Percentiles rank a stretch among this genome's conserved stretches.
Evolutionary conservation across 2,329 filamentous ascomycete genomes (phyloP).

Genomic region (Daldinia sp.): DNA sequence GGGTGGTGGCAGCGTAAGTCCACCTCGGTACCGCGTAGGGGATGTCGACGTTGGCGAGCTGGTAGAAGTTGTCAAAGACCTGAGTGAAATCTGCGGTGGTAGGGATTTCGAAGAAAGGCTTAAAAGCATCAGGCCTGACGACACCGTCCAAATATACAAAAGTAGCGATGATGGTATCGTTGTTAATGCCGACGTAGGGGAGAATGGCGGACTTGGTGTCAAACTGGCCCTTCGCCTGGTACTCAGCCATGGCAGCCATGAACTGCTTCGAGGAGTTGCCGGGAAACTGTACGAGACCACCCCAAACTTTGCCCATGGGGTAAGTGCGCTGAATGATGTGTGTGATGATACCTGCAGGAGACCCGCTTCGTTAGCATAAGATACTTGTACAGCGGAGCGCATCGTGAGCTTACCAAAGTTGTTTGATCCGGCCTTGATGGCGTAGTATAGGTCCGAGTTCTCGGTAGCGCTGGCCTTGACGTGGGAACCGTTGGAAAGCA

Average conservation of each 20-base stretch:
- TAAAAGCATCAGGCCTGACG: conserved; percentile 1
- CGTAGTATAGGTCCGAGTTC: conserved; percentile 6
- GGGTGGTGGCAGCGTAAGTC: conserved; percentile 8
- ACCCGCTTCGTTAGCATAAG: not conserved
- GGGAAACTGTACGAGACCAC: conserved; percentile 6
- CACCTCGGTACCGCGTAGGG: conserved; percentile 10
- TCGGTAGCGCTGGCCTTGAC: conserved; percentile 6
- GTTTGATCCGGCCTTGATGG: conserved; percentile 6
- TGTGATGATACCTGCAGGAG: not conserved
- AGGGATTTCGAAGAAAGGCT: conserved; percentile 6
- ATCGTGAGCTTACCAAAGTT: conserved; percentile 1
- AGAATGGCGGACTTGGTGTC: conserved; percentile 14
- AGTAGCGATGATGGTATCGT: conserved; percentile 11
- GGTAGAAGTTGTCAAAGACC: conserved; percentile 11
- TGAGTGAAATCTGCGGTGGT: not conserved
- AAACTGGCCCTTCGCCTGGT: conserved; percentile 5
- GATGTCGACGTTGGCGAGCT: conserved; percentile 4
- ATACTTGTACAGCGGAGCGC: not conserved
- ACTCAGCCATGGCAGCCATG: conserved; percentile 13
- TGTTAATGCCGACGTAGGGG: conserved; percentile 9
- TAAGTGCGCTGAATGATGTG: conserved; percentile 8
- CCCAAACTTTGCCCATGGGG: conserved; percentile 12
- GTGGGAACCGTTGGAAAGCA: conserved; percentile 8
- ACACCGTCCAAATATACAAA: conserved; percentile 12
- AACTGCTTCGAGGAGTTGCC: conserved; percentile 13